Percentiles rank a stretch among this genome's conserved stretches.
phyloP scores from a whole-genome alignment of 805 yeast species.

The Trichomonascus vanleenenianus region DNA sequence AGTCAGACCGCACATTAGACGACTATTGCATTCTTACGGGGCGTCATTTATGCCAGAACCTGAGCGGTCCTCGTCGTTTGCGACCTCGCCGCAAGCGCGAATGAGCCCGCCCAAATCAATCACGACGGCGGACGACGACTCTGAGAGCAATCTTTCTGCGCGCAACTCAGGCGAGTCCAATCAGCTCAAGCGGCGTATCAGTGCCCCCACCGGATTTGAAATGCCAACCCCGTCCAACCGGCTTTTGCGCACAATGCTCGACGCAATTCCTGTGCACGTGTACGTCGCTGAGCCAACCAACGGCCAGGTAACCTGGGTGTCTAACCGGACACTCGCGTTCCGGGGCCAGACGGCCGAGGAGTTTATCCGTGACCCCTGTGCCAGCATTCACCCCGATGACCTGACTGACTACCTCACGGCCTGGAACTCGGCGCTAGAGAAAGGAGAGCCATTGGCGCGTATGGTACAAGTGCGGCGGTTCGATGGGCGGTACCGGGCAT shows the following conservation, averaged over 20 bases:
- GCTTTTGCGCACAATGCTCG: constrained; percentile 25
- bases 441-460: constrained; percentile 23
- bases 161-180: neutral
- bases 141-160: neutral
- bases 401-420: constrained; percentile 16
- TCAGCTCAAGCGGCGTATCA: neutral
- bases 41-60: constrained; percentile 11
- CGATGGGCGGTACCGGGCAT: constrained; percentile 26
- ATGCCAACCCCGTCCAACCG: constrained; percentile 16
- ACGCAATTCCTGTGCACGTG: constrained; percentile 29
- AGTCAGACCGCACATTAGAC: constrained; percentile 8
- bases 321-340: constrained; percentile 25
- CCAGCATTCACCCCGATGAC: constrained; percentile 26
- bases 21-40: constrained; percentile 11
- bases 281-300: constrained; percentile 25
- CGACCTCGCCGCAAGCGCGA: neutral
- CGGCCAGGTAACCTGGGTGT: constrained; percentile 27
- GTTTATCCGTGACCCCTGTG: constrained; percentile 17
- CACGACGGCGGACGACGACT: no score
- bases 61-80: constrained; percentile 4
- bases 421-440: constrained; percentile 22
- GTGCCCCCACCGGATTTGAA: neutral
- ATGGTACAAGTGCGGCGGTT: constrained; percentile 25
- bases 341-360: constrained; percentile 24
- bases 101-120: neutral